Evolutionary conservation across 2,329 filamentous ascomycete genomes (phyloP).

Genomic region (Aureobasidium leucospermi): DNA sequence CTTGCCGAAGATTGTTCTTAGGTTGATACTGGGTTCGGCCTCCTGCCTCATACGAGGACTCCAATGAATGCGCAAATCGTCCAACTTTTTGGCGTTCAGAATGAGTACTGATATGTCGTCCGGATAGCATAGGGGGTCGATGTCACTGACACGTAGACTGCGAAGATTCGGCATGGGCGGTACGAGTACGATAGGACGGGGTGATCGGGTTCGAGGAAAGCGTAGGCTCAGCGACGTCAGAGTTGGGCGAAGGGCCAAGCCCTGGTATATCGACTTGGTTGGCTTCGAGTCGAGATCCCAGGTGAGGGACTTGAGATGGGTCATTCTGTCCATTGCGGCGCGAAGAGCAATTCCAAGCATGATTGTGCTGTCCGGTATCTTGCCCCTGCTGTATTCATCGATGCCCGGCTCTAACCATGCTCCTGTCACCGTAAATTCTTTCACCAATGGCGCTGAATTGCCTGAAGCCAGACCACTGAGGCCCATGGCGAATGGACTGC

Average conservation of each 20-base stretch:
- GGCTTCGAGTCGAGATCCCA: constrained; percentile 58
- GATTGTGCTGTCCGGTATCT: constrained; percentile 58
- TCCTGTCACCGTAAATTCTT: constrained; percentile 45
- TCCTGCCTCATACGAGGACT: constrained; percentile 53
- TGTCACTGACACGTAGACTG: constrained; percentile 48
- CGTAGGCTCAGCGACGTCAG: constrained; percentile 49
- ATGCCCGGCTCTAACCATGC: constrained; percentile 51
- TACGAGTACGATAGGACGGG: constrained; percentile 49
- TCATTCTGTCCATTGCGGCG: constrained; percentile 53
- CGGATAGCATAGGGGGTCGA: constrained; percentile 57
- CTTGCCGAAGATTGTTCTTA: constrained; percentile 51
- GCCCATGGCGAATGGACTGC: constrained; percentile 57
- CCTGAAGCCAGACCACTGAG: constrained; percentile 55
- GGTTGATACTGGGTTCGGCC: constrained; percentile 50
- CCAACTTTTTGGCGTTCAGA: constrained; percentile 45
- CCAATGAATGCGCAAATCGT: constrained; percentile 52
- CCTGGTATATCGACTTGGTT: constrained; percentile 51
- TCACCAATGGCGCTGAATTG: constrained; percentile 46
- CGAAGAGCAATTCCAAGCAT: constrained; percentile 55
- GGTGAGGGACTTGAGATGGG: constrained; percentile 46
- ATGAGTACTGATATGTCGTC: constrained; percentile 55
- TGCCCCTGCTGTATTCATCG: constrained; percentile 51
- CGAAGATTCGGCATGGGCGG: constrained; percentile 50
- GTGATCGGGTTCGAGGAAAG: constrained; percentile 50
- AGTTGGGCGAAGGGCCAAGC: constrained; percentile 42